These are phyloP conservation scores for Cyathus striatus DNA, from an alignment of 768 basidiomycete species.

Conservation along the genomic window DNA sequence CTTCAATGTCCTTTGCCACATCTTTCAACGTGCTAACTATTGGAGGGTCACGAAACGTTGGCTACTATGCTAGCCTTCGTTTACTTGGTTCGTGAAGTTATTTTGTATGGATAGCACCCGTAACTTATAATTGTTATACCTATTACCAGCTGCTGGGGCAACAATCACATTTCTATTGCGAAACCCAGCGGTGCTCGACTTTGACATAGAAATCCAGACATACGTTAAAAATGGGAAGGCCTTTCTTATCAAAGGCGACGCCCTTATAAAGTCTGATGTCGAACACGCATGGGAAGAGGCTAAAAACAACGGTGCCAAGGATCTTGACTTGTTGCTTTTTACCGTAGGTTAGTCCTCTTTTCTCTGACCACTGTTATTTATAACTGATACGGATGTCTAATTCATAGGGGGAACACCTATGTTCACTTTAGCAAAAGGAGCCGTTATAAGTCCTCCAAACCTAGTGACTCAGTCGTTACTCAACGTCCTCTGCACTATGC, in stretches of 20 bases:
- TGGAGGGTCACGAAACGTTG: slow-evolving; percentile 55
- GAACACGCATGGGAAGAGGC: slow-evolving; percentile 42
- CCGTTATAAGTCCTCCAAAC: slow-evolving; percentile 43
- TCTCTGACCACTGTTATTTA: background rate
- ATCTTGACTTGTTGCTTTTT: slow-evolving; percentile 54
- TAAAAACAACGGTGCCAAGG: slow-evolving; percentile 22
- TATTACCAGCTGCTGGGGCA: slow-evolving; percentile 42
- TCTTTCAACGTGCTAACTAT: slow-evolving; percentile 36
- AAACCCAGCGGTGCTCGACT: slow-evolving; percentile 40
- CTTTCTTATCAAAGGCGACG: slow-evolving; percentile 53
- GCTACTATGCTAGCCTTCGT: slow-evolving; percentile 42
- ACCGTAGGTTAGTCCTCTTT: slow-evolving; percentile 42
- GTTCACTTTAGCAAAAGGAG: slow-evolving; percentile 43
- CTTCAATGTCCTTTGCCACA: slow-evolving; percentile 4
- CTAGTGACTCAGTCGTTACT: slow-evolving; percentile 55
- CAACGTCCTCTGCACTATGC: slow-evolving; percentile 52
- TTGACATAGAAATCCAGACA: slow-evolving; percentile 41
- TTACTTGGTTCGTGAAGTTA: slow-evolving; percentile 46
- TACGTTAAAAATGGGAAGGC: slow-evolving; percentile 47
- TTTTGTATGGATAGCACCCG: no score
- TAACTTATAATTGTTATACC: background rate
- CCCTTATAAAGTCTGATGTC: slow-evolving; percentile 43
- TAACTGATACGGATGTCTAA: background rate
- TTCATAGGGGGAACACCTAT: slow-evolving; percentile 38
- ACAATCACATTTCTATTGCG: slow-evolving; percentile 60